These are phyloP conservation scores for Candida cerambycidarum DNA, from an alignment of 805 yeast species.

Conservation along the genomic window DNA sequence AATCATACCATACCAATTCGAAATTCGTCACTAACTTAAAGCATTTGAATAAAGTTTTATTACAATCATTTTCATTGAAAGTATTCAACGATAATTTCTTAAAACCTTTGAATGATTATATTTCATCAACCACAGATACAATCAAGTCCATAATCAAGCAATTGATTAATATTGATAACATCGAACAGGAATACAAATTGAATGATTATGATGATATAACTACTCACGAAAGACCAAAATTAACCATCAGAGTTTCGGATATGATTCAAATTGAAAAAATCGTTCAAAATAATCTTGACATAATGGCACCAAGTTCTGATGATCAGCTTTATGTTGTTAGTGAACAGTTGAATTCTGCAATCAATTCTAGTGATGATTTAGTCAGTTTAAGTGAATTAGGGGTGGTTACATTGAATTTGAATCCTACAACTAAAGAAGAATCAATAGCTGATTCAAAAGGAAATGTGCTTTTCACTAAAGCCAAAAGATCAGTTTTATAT, in stretches of 20 bases:
- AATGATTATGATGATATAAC: slow-evolving; percentile 68
- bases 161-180: slow-evolving; percentile 53
- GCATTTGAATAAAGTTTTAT: slow-evolving; percentile 56
- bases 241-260: slow-evolving; percentile 46
- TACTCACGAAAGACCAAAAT: slow-evolving; percentile 44
- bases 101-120: slow-evolving; percentile 77
- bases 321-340: slow-evolving; percentile 53
- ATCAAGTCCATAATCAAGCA: slow-evolving; percentile 45
- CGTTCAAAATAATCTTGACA: slow-evolving; percentile 41
- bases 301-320: slow-evolving; percentile 49
- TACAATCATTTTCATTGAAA: slow-evolving; percentile 66
- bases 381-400: slow-evolving; percentile 54
- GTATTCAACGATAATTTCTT: slow-evolving; percentile 70
- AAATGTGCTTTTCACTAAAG: slow-evolving; percentile 65
- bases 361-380: slow-evolving; percentile 36
- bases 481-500: slow-evolving; percentile 78
- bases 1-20: slow-evolving; percentile 23
- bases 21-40: slow-evolving; percentile 49
- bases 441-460: slow-evolving; percentile 55
- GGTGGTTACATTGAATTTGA: slow-evolving; percentile 54
- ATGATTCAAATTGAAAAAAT: slow-evolving; percentile 46
- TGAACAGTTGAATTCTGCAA: slow-evolving; percentile 40
- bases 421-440: slow-evolving; percentile 48
- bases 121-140: slow-evolving; percentile 49
- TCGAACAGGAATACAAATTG: slow-evolving; percentile 61